Evolutionary conservation across 257 asterid species (phyloP), one percentile per base, ranked within the genome.

Genomic region (Gardenia jasminoides): DNA sequence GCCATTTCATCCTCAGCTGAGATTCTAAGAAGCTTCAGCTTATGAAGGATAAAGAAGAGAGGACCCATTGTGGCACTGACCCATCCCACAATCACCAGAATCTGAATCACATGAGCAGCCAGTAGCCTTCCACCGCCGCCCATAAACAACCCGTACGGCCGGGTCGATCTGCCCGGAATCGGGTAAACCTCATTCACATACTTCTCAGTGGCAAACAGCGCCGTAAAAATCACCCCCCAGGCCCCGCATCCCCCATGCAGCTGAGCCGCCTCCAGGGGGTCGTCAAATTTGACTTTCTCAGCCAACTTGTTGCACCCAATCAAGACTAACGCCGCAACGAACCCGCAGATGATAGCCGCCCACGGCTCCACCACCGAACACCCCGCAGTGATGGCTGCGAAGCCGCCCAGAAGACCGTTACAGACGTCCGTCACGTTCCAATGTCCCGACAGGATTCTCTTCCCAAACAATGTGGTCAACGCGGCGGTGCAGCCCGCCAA

Each of bases 281-380:
- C 98, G 76, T 94, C 98, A 84, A 78, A 92, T 54, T 78, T 85
- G 8, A 89, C 41, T 72, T 72, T 86, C 83, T 90, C 97, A 0
- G 97, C 97, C 61, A 94, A 76, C 80, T 6, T 80, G n/a, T 94
- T 94, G 71, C 83, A 89, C n/a, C 96, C 98, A 1, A 94, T 92
- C 80, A 94, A 44, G 31, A 94, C 98, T 77, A 88, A 43, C 39
- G 98, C 92, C 47, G 98, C 97, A 54, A 94, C 94, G 74, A 94
- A 91, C 0, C 98, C 98, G 80, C 98, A 94, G 4, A 92, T 83
- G 6, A 92, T 79, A 31, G 98, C 98, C 9, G 97, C 97, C 98
- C 98, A 94, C 11, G 98, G 98, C 81, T 94, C 97, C 54, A 94
- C 98, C 16, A 94, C 98, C 4, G 98, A 92, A 79, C 98, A 94